Evolutionary conservation across 2,329 filamentous ascomycete genomes (phyloP).

Genomic region (Talaromyces sp.): DNA sequence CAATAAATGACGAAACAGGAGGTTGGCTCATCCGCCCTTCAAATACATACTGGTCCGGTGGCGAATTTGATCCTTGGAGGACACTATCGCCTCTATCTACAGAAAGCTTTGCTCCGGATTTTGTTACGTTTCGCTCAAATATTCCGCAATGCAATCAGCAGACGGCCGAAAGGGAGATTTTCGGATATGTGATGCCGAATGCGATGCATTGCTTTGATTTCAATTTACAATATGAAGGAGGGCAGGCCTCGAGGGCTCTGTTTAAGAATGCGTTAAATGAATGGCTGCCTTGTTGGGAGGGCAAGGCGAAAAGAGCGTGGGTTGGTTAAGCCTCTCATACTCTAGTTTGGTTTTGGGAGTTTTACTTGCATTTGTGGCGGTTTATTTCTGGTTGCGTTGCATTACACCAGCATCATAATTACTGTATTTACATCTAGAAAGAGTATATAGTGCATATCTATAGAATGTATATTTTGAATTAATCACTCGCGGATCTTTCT

Average conservation of each 20-base stretch:
- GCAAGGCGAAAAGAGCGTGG: conserved; percentile 1
- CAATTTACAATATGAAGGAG: conserved; percentile 30
- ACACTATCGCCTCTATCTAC: conserved; percentile 45
- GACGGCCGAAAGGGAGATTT: conserved; percentile 39
- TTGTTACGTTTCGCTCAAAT: conserved; percentile 35
- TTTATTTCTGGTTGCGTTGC: background rate
- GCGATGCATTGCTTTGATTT: conserved; percentile 53
- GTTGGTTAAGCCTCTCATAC: background rate
- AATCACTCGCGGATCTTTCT: background rate
- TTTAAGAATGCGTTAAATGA: conserved; percentile 38
- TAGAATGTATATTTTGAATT: background rate
- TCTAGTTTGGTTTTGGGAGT: no score
- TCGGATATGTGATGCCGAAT: conserved; percentile 47
- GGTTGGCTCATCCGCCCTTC: conserved; percentile 53
- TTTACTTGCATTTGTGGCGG: background rate
- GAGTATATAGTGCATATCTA: conserved; percentile 3
- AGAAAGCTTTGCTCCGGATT: conserved; percentile 40
- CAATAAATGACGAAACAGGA: conserved; percentile 45
- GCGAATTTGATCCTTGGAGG: conserved; percentile 54
- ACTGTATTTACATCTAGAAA: background rate
- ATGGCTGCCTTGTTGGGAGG: conserved; percentile 47
- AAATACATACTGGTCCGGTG: conserved; percentile 51
- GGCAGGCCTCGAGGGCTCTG: conserved; percentile 39
- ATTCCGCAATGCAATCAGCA: conserved; percentile 45
- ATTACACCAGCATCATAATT: background rate